A percentile compares a stretch with the other conserved stretches of the same genome.
phyloP scores from a whole-genome alignment of 2,329 filamentous ascomycete species.

The Ophiostoma piceae region DNA sequence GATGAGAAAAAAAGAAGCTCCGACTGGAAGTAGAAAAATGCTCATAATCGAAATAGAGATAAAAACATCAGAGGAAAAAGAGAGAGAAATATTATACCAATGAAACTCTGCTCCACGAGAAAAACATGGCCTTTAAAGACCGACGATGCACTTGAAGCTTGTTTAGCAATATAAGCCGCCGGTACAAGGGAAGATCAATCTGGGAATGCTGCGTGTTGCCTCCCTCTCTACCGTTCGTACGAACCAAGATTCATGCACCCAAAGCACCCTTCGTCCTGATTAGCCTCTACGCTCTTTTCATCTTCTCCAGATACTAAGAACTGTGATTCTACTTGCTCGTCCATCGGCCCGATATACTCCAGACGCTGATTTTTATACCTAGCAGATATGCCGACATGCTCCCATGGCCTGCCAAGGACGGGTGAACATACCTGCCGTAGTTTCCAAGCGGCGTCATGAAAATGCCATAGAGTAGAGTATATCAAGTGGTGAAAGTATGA shows the following conservation, averaged over 20 bases:
- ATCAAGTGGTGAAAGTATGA: background rate
- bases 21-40: background rate
- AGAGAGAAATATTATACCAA: background rate
- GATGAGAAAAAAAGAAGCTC: background rate
- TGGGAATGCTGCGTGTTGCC: background rate
- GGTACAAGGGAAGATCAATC: background rate
- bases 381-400: background rate
- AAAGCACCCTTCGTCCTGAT: background rate
- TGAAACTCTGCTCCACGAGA: background rate
- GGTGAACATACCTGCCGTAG: background rate
- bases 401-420: background rate
- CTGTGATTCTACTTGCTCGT: background rate
- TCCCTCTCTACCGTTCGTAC: background rate
- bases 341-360: constrained; percentile 1
- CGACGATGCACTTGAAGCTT: background rate
- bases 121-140: constrained; percentile 2
- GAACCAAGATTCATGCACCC: background rate
- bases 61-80: background rate
- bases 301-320: background rate
- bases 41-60: background rate
- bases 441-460: background rate
- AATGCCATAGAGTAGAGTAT: background rate
- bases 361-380: background rate
- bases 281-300: background rate
- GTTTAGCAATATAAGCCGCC: background rate